A percentile compares a stretch with the other conserved stretches of the same genome.
Conservation (phyloP, 2,329 filamentous ascomycete species). For the Sporothrix schenckii region DNA sequence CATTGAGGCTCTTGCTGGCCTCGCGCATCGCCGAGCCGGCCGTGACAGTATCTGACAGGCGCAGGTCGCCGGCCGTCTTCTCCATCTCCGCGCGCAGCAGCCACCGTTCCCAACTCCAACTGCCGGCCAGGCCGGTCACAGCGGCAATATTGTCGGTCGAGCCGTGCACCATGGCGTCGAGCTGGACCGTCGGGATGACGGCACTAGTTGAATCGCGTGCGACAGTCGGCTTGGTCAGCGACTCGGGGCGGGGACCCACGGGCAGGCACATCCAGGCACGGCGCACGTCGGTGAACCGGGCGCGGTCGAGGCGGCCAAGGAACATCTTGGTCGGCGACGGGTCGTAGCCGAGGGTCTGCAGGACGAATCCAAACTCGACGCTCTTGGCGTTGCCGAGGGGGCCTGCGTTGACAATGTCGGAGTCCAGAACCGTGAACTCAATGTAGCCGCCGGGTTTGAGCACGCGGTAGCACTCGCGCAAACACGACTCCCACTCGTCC, state of each 20-base stretch:
- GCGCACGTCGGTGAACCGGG: constrained; percentile 78
- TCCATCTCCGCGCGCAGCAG: constrained; percentile 84
- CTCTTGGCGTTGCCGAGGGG: constrained; percentile 77
- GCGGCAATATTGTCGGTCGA: constrained; percentile 72
- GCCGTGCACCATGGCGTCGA: constrained; percentile 67
- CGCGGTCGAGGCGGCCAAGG: constrained; percentile 70
- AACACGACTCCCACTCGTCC: constrained; percentile 86
- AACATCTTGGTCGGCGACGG: constrained; percentile 80
- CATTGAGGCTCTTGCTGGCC: constrained; percentile 63
- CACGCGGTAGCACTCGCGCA: constrained; percentile 84
- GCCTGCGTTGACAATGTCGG: constrained; percentile 84
- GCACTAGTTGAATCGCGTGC: constrained; percentile 43
- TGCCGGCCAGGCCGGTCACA: constrained; percentile 79
- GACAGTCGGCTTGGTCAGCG: constrained; percentile 46
- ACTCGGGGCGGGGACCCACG: constrained; percentile 61
- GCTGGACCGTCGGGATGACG: constrained; percentile 52
- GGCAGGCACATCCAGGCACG: constrained; percentile 89
- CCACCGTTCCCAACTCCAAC: constrained; percentile 97
- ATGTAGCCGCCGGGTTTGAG: constrained; percentile 92
- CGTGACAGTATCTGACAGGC: constrained; percentile 57
- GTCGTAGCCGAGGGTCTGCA: constrained; percentile 89
- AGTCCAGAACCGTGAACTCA: constrained; percentile 88
- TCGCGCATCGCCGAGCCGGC: constrained; percentile 56
- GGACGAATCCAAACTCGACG: constrained; percentile 88
- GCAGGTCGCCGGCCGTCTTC: constrained; percentile 68